Percentiles rank a stretch among this genome's conserved stretches.
These are phyloP conservation scores for Microsporum ferrugineum DNA, from an alignment of 2,329 filamentous ascomycete genomes.

Conservation along the genomic window DNA sequence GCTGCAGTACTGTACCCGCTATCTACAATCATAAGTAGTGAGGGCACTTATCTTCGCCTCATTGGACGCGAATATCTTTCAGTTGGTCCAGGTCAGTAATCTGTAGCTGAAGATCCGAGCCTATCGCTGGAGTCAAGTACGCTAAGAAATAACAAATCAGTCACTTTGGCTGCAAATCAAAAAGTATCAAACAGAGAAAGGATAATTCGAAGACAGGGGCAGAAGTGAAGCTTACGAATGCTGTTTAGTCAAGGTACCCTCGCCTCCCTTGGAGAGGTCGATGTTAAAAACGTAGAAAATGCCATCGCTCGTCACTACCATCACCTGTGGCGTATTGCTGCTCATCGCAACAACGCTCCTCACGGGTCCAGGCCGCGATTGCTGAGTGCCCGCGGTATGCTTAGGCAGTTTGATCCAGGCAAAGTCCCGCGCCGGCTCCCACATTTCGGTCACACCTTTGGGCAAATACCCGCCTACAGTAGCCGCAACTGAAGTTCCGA, in stretches of 20 bases:
- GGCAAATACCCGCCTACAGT: constrained; percentile 87
- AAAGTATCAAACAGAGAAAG: neutral
- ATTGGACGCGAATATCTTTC: neutral
- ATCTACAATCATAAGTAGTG: neutral
- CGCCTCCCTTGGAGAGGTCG: constrained; percentile 85
- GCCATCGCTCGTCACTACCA: constrained; percentile 95
- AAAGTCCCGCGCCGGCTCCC: constrained; percentile 90
- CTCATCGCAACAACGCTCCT: constrained; percentile 96
- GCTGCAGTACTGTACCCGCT: neutral
- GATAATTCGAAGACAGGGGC: neutral
- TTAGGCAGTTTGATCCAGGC: constrained; percentile 91
- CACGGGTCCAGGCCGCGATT: constrained; percentile 42
- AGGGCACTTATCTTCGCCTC: neutral
- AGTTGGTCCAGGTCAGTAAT: neutral
- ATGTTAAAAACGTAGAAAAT: constrained; percentile 92
- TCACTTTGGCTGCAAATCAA: neutral
- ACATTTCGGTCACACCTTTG: constrained; percentile 90
- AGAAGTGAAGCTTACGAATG: constrained; percentile 61
- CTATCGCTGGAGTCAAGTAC: constrained; percentile 37
- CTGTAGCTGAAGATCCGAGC: constrained; percentile 21
- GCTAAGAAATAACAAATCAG: constrained; percentile 16
- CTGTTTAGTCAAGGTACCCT: constrained; percentile 81
- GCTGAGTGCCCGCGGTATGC: constrained; percentile 25
- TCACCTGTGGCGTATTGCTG: constrained; percentile 85
- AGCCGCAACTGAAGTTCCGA: constrained; percentile 76